Percentiles rank a stretch among this genome's conserved stretches.
phyloP scores from a whole-genome alignment of 2,329 filamentous ascomycete genomes.

The Volutella citrinella region DNA sequence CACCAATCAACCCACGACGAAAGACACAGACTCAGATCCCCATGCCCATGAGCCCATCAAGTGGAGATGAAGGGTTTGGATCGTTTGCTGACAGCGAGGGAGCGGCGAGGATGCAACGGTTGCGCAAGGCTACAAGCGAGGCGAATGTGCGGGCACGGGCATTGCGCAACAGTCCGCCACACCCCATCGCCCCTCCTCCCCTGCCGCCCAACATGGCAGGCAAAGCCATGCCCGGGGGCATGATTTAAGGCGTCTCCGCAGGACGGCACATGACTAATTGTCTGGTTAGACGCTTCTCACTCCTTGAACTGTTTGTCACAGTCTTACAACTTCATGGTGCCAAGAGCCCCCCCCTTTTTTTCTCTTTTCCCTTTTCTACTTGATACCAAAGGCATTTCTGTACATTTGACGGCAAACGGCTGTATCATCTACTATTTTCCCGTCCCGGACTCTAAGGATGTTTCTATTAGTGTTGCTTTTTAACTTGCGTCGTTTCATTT shows the following conservation, averaged over 20 bases:
- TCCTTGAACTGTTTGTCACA: conserved; percentile 5
- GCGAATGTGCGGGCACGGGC: conserved; percentile 28
- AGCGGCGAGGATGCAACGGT: conserved; percentile 32
- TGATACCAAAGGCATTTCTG: no score
- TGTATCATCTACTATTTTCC: conserved; percentile 15
- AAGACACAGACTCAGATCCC: conserved; percentile 37
- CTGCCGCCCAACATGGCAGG: conserved; percentile 26
- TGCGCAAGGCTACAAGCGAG: conserved; percentile 44
- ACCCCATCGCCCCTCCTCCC: conserved; percentile 23
- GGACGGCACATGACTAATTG: no score
- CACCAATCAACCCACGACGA: conserved; percentile 58
- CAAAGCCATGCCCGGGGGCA: conserved; percentile 39
- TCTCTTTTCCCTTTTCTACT: no score
- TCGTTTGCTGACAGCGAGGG: conserved; percentile 35
- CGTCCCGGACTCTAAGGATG: conserved; percentile 11
- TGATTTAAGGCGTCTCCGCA: conserved; percentile 44
- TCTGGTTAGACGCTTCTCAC: no score
- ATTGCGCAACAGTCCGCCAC: conserved; percentile 23
- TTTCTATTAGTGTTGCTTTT: conserved; percentile 11
- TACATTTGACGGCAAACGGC: no score
- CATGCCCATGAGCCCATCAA: conserved; percentile 18
- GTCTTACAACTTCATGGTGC: conserved; percentile 12
- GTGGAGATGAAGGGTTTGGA: conserved; percentile 24
- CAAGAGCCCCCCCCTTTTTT: no score
- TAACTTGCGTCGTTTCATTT: conserved; percentile 6